Conservation (phyloP, 495 filamentous ascomycete species). For the Penicillium verhagenii region DNA sequence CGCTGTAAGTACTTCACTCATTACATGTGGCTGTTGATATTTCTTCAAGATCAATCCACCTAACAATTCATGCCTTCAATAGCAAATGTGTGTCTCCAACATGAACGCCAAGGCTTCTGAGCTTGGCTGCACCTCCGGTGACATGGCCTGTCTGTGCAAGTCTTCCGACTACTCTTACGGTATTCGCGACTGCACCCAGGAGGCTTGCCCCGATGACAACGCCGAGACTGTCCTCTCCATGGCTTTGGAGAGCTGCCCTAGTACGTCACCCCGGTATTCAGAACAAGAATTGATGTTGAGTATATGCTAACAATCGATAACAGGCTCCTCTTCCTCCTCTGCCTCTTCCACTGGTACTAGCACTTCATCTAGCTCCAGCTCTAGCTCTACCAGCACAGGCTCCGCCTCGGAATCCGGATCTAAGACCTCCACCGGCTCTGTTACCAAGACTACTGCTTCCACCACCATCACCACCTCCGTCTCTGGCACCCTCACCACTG, state of each 20-base stretch:
- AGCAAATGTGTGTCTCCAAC: conserved; percentile 72
- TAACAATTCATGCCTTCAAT: neutral
- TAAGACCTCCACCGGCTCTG: neutral
- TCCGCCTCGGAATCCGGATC: conserved; percentile 13
- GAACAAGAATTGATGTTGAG: neutral
- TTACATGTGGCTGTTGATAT: too few relatives aligned
- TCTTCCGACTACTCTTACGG: conserved; percentile 68
- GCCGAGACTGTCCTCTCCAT: conserved; percentile 32
- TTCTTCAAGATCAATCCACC: conserved; percentile 2
- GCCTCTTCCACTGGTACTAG: conserved; percentile 16
- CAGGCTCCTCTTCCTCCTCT: conserved; percentile 9
- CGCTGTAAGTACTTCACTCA: conserved; percentile 31
- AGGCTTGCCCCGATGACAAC: conserved; percentile 58
- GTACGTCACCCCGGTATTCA: conserved; percentile 5
- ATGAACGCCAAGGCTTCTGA: conserved; percentile 62
- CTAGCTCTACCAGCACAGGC: neutral
- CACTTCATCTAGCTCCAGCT: conserved; percentile 16
- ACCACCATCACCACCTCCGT: conserved; percentile 6
- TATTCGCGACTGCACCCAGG: conserved; percentile 72
- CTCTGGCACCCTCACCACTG: conserved; percentile 9
- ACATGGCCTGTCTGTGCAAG: conserved; percentile 70
- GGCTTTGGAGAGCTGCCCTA: conserved; percentile 40
- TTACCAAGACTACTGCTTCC: neutral
- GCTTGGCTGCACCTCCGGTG: conserved; percentile 57
- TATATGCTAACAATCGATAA: neutral